A percentile compares a stretch with the other conserved stretches of the same genome.
Evolutionary conservation across 176 grass and related monocot genomes (phyloP).

Genomic region (Aegilops sharonensis): DNA sequence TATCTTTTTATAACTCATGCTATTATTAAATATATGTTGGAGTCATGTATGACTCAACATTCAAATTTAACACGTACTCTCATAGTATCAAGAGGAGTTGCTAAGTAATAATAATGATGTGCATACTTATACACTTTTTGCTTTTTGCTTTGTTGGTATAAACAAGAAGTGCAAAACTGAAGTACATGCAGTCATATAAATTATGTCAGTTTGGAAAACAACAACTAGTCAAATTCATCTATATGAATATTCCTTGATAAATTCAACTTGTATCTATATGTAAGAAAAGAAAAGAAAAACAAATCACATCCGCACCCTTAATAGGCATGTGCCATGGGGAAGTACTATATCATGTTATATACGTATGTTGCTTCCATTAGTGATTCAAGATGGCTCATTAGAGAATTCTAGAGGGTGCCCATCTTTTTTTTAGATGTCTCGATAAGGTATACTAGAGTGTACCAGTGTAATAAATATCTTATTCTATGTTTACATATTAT

Average conservation of each 20-base stretch:
- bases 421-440: neutral
- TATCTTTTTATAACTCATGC: neutral
- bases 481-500: neutral
- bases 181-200: no score
- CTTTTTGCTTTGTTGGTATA: neutral
- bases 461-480: neutral
- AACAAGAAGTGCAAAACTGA: neutral
- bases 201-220: no score
- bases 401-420: neutral
- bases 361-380: neutral
- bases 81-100: neutral
- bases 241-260: neutral
- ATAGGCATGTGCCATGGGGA: neutral
- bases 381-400: neutral
- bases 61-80: neutral
- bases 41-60: neutral
- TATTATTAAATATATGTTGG: neutral
- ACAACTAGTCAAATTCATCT: neutral
- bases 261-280: neutral
- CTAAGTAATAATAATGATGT: neutral
- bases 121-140: neutral
- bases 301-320: neutral
- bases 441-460: neutral
- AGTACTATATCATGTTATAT: neutral
- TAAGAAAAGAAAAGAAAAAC: neutral